Evolutionary conservation across 441 rosid species (phyloP).

Genomic region (Iberis amara): DNA sequence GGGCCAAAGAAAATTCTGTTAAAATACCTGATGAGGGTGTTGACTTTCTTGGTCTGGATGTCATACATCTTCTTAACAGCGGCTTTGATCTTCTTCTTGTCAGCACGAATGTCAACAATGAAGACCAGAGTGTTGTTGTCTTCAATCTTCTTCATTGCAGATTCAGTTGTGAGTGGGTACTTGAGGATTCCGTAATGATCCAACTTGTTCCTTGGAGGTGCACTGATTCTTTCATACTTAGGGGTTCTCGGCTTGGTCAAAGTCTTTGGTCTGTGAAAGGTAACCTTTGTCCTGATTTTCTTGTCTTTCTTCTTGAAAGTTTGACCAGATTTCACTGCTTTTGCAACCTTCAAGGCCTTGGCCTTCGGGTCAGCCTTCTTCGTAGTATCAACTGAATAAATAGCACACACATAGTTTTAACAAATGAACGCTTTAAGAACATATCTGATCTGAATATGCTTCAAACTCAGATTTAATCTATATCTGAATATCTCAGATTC

Average conservation of each 20-base stretch:
- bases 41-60: slow-evolving; percentile 87
- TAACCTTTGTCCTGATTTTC: slow-evolving; percentile 78
- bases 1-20: not conserved
- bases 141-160: slow-evolving; percentile 89
- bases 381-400: slow-evolving; percentile 35
- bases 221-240: slow-evolving; percentile 34
- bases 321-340: slow-evolving; percentile 79
- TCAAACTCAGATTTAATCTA: not conserved
- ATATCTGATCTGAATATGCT: not conserved
- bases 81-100: slow-evolving; percentile 85
- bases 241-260: slow-evolving; percentile 34
- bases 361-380: slow-evolving; percentile 79
- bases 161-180: slow-evolving; percentile 61
- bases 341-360: slow-evolving; percentile 79
- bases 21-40: slow-evolving; percentile 79
- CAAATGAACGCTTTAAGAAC: not conserved
- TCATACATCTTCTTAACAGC: slow-evolving; percentile 96
- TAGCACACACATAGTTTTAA: not conserved
- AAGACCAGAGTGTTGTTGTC: slow-evolving; percentile 94
- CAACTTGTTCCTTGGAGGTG: slow-evolving; percentile 36
- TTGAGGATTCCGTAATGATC: slow-evolving; percentile 40
- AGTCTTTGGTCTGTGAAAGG: slow-evolving; percentile 84
- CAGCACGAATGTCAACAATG: slow-evolving; percentile 88
- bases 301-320: slow-evolving; percentile 68
- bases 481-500: not conserved